Conservation (phyloP, 1,139 yeast genomes). For the Eremothecium cymbalariae region DNA sequence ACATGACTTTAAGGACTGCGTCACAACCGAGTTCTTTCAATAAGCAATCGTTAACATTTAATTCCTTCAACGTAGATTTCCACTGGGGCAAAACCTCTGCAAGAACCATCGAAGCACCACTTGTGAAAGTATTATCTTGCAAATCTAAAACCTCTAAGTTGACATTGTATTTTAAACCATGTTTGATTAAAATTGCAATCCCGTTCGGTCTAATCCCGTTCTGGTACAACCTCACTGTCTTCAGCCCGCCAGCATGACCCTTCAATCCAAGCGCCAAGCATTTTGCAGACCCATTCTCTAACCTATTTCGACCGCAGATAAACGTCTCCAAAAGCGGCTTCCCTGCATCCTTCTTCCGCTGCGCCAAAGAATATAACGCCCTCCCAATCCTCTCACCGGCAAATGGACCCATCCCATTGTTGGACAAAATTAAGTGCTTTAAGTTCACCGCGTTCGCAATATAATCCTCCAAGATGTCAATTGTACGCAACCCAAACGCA, state of each 20-base stretch:
- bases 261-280: slow-evolving; percentile 69
- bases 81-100: slow-evolving; percentile 50
- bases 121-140: slow-evolving; percentile 91
- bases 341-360: slow-evolving; percentile 44
- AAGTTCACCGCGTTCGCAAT: slow-evolving; percentile 68
- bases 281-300: slow-evolving; percentile 85
- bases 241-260: slow-evolving; percentile 59
- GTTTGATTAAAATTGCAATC: slow-evolving; percentile 59
- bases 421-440: slow-evolving; percentile 79
- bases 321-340: slow-evolving; percentile 58
- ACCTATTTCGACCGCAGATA: slow-evolving; percentile 91
- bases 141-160: slow-evolving; percentile 66
- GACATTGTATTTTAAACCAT: slow-evolving; percentile 60
- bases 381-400: slow-evolving; percentile 93
- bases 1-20: slow-evolving; percentile 42
- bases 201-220: slow-evolving; percentile 97
- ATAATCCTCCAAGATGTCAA: slow-evolving; percentile 77
- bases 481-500: slow-evolving; percentile 93
- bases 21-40: slow-evolving; percentile 70
- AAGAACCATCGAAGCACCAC: slow-evolving; percentile 69
- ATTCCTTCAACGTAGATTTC: slow-evolving; percentile 52
- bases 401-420: slow-evolving; percentile 96
- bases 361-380: slow-evolving; percentile 67
- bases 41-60: slow-evolving; percentile 84
- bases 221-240: slow-evolving; percentile 76